Conservation (phyloP, 345 rosid genomes). For the Noccaea bulbosa region DNA sequence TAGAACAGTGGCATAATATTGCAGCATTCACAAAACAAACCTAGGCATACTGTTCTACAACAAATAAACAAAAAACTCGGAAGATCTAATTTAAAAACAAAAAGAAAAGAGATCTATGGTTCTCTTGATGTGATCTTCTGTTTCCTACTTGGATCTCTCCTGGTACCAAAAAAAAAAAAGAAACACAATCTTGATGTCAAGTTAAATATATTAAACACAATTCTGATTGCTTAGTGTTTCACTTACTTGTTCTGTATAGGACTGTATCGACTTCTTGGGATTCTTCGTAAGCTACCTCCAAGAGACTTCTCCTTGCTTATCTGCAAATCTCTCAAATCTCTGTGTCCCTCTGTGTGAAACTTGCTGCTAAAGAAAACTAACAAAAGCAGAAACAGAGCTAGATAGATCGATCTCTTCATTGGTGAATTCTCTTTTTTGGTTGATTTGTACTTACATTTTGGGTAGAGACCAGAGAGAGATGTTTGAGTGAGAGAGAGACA, state of each 20-base stretch:
- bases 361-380: constrained; percentile 40
- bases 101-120: constrained; percentile 34
- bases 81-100: constrained; percentile 2
- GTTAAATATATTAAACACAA: not conserved
- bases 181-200: constrained; percentile 28
- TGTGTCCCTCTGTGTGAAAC: constrained; percentile 28
- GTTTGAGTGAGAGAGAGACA: constrained; percentile 20
- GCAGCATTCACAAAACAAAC: constrained; percentile 23
- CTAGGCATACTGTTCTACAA: constrained; percentile 18
- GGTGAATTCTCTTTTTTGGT: constrained; percentile 8
- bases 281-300: constrained; percentile 39
- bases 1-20: not conserved
- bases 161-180: constrained; percentile 30
- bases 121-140: constrained; percentile 35
- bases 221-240: not conserved
- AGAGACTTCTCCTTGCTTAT: constrained; percentile 16
- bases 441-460: constrained; percentile 2
- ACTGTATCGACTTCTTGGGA: constrained; percentile 42
- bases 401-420: constrained; percentile 44
- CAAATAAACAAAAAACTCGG: not conserved
- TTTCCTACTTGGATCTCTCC: constrained; percentile 43
- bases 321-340: constrained; percentile 29
- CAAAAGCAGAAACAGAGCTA: constrained; percentile 32
- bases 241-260: constrained; percentile 46
- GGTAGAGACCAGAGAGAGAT: not conserved